Percentiles rank a stretch among this genome's conserved stretches.
phyloP scores from a whole-genome alignment of 257 asterid genomes.

The Knoxia roxburghii region DNA sequence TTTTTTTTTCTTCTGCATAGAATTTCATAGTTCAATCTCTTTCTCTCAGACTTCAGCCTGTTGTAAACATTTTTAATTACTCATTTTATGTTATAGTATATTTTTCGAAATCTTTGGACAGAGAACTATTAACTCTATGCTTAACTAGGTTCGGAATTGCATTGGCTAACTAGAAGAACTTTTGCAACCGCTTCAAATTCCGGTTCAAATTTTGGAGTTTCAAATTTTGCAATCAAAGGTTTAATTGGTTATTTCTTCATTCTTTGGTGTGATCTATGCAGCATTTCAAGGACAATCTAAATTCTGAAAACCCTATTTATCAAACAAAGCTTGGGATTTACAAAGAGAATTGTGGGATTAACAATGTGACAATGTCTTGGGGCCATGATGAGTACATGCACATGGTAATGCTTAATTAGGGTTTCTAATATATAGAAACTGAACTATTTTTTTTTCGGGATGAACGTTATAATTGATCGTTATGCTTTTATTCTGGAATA shows the following conservation, averaged over 20 bases:
- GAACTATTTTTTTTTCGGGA: too few relatives aligned
- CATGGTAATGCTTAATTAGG: conserved; percentile 4
- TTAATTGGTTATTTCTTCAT: background rate
- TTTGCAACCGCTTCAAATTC: too few relatives aligned
- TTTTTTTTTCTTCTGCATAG: background rate
- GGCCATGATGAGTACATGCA: conserved; percentile 26
- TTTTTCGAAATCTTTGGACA: background rate
- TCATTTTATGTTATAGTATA: background rate
- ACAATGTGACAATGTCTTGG: conserved; percentile 23
- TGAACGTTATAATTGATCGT: too few relatives aligned
- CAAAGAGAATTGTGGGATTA: conserved; percentile 18
- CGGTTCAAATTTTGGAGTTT: too few relatives aligned
- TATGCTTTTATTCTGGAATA: too few relatives aligned
- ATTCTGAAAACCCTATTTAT: conserved; percentile 11
- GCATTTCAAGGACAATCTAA: conserved; percentile 22
- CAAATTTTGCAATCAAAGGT: background rate
- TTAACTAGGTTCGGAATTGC: too few relatives aligned
- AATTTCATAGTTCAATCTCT: background rate
- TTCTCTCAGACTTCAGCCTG: background rate
- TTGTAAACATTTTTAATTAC: background rate
- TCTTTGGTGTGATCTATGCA: background rate
- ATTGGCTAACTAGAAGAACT: too few relatives aligned
- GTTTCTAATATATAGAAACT: too few relatives aligned
- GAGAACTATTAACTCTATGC: too few relatives aligned
- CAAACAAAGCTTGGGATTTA: conserved; percentile 22